phyloP scores from a whole-genome alignment of 2,329 filamentous ascomycete genomes.

The Herpotrichia juniperi region DNA sequence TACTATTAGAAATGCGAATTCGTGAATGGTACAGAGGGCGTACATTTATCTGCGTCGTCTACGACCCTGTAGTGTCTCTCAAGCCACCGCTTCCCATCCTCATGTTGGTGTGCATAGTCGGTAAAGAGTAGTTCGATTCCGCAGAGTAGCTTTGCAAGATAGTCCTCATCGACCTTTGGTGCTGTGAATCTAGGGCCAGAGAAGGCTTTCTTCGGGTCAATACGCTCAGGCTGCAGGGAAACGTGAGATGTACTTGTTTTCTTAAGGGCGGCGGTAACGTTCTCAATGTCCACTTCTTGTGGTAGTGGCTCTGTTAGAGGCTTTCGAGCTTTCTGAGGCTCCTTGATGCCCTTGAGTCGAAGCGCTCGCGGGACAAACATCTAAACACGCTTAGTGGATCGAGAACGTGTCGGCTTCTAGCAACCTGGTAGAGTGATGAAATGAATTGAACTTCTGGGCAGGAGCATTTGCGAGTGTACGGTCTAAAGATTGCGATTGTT shows the following conservation, averaged over 20 bases:
- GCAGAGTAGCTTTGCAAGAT: slow-evolving; percentile 34
- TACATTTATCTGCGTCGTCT: slow-evolving; percentile 34
- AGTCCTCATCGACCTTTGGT: slow-evolving; percentile 28
- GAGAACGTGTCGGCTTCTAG: not conserved
- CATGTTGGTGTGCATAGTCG: slow-evolving; percentile 43
- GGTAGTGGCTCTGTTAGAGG: slow-evolving; percentile 19
- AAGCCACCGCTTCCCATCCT: slow-evolving; percentile 31
- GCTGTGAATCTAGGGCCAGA: slow-evolving; percentile 26
- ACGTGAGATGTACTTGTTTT: slow-evolving; percentile 28
- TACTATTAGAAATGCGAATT: not conserved
- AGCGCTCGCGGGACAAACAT: slow-evolving; percentile 44
- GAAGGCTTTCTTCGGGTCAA: slow-evolving; percentile 10
- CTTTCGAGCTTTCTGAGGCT: not conserved
- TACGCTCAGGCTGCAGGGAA: slow-evolving; percentile 11
- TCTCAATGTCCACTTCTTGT: slow-evolving; percentile 13
- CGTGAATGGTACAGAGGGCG: not conserved
- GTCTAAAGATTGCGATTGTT: no score
- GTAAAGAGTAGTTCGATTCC: slow-evolving; percentile 43
- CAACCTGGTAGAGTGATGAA: not conserved
- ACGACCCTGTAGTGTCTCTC: slow-evolving; percentile 28
- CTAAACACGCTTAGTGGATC: no score
- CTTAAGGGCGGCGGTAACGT: slow-evolving; percentile 28
- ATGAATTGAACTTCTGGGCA: no score
- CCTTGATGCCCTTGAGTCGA: slow-evolving; percentile 29
- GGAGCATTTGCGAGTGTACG: no score